Conservation (phyloP, 371 early-diverging fungal genomes). For the Mucor irregularis region DNA sequence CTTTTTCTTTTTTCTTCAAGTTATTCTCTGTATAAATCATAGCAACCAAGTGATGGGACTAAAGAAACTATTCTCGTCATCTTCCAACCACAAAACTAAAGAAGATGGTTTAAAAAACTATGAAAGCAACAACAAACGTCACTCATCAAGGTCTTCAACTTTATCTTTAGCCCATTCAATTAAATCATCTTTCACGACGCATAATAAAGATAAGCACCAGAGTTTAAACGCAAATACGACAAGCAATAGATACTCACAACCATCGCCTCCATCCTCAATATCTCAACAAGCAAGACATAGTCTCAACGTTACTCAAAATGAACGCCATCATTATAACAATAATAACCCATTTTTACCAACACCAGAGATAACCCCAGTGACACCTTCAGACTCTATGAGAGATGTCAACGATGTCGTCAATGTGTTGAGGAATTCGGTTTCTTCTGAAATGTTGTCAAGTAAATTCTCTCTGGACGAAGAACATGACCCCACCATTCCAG, state of each 20-base stretch:
- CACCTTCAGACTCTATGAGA: constrained; percentile 8
- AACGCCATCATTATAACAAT: not conserved
- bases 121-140: not conserved
- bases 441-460: not conserved
- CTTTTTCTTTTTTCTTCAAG: not conserved
- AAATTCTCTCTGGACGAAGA: too few species aligned
- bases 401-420: constrained; percentile 3
- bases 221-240: too few species aligned
- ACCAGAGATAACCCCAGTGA: not conserved
- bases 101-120: not conserved
- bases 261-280: not conserved
- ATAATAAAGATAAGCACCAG: not conserved
- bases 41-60: constrained; percentile 12
- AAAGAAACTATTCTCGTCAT: constrained; percentile 22
- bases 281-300: constrained; percentile 1
- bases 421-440: not conserved
- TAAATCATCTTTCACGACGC: constrained; percentile 1
- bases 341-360: not conserved
- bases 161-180: constrained; percentile 7
- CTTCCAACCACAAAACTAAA: not conserved
- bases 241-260: constrained; percentile 5
- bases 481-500: too few species aligned
- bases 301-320: constrained; percentile 4
- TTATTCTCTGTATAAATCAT: not conserved
- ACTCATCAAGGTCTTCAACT: constrained; percentile 3